These are phyloP conservation scores for Penicillium sp. DNA, from an alignment of 2,329 filamentous ascomycete genomes.

Conservation along the genomic window DNA sequence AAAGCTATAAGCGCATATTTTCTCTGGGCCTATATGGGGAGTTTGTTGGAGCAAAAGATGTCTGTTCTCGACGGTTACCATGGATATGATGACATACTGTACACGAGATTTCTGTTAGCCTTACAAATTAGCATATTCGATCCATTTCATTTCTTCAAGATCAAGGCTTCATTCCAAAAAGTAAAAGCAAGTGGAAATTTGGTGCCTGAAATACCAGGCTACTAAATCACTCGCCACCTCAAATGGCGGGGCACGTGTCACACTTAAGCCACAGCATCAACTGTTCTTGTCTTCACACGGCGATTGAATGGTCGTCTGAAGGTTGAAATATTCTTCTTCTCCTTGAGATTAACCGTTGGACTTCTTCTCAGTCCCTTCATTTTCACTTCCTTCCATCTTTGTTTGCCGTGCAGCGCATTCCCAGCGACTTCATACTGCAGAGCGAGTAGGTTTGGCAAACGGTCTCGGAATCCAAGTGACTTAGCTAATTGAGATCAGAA, in stretches of 20 bases:
- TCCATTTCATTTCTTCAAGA: background rate
- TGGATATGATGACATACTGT: background rate
- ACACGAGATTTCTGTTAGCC: background rate
- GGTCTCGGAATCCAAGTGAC: background rate
- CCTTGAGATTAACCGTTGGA: background rate
- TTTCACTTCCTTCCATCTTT: background rate
- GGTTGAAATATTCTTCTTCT: background rate
- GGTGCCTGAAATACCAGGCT: background rate
- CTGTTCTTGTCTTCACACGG: background rate
- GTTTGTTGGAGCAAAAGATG: conserved; percentile 1
- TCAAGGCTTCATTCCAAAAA: background rate
- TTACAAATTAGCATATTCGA: background rate
- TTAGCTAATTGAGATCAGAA: background rate
- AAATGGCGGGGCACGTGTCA: background rate
- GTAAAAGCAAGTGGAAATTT: background rate
- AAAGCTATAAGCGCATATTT: background rate
- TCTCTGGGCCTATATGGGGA: background rate
- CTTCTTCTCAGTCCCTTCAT: background rate
- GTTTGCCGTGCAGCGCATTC: background rate
- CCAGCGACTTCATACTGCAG: background rate
- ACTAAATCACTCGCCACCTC: background rate
- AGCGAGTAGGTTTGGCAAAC: background rate
- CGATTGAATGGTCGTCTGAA: background rate
- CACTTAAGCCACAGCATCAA: background rate
- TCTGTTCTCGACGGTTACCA: background rate